These are phyloP conservation scores for Acacia pycnantha DNA, from an alignment of 331 rosid species.

Conservation along the genomic window DNA sequence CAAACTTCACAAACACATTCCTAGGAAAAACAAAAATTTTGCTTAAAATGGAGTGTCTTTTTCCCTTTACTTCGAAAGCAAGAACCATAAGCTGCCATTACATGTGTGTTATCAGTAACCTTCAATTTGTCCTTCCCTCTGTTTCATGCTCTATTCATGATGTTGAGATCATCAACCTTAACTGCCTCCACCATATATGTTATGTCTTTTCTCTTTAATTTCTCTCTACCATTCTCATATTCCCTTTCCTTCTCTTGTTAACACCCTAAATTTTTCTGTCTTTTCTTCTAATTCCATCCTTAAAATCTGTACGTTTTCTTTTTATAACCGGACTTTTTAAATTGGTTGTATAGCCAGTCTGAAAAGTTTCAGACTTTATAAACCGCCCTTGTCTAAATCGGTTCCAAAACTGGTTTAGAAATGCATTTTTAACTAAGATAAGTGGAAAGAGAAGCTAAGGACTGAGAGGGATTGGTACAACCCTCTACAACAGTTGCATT, in stretches of 20 bases:
- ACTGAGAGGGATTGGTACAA: too few relatives aligned
- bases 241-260: background rate
- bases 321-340: too few relatives aligned
- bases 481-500: too few relatives aligned
- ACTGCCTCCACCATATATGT: constrained; percentile 22
- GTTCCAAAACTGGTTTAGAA: too few relatives aligned
- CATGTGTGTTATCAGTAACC: background rate
- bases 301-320: too few relatives aligned
- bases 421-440: too few relatives aligned
- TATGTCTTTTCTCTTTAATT: background rate
- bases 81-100: background rate
- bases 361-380: too few relatives aligned
- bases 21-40: background rate
- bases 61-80: constrained; percentile 1
- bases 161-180: background rate
- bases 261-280: background rate
- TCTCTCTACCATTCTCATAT: too few relatives aligned
- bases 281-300: background rate
- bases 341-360: too few relatives aligned
- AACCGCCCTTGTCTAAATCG: too few relatives aligned
- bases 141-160: constrained; percentile 10
- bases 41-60: constrained; percentile 22
- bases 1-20: background rate
- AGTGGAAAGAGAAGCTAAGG: too few relatives aligned
- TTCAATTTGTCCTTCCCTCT: constrained; percentile 14